Evolutionary conservation across 1,139 yeast genomes (phyloP).

Genomic region (Diutina siamensis): DNA sequence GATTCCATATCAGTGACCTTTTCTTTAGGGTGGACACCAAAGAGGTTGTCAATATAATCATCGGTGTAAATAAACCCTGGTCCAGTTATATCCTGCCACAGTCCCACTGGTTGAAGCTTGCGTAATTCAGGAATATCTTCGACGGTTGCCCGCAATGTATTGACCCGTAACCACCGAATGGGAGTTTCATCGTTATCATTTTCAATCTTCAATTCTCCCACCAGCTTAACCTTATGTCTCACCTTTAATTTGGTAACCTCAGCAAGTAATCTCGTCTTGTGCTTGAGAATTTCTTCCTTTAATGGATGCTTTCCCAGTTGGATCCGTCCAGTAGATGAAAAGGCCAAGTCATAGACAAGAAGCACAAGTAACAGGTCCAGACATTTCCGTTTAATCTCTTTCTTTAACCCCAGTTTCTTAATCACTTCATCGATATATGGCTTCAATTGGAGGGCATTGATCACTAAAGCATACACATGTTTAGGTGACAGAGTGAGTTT

Average conservation of each 20-base stretch:
- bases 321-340: conserved; percentile 69
- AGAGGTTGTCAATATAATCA: conserved; percentile 57
- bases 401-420: conserved; percentile 52
- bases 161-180: conserved; percentile 79
- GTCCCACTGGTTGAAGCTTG: conserved; percentile 35
- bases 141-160: conserved; percentile 39
- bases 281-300: conserved; percentile 67
- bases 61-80: conserved; percentile 62
- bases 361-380: conserved; percentile 43
- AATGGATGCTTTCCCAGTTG: conserved; percentile 84
- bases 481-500: conserved; percentile 40
- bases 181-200: conserved; percentile 56
- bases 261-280: conserved; percentile 71
- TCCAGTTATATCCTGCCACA: conserved; percentile 30
- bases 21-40: conserved; percentile 71
- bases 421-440: conserved; percentile 51
- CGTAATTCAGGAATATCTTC: conserved; percentile 29
- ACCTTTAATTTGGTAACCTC: conserved; percentile 72
- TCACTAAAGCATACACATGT: conserved; percentile 74
- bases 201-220: conserved; percentile 23
- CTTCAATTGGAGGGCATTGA: conserved; percentile 63
- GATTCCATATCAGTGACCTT: conserved; percentile 52
- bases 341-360: conserved; percentile 69
- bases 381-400: conserved; percentile 25
- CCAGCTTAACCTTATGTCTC: conserved; percentile 42